Base-by-base conservation (phyloP, 2,329 filamentous ascomycete species). In the Xylaria sp. region DNA sequence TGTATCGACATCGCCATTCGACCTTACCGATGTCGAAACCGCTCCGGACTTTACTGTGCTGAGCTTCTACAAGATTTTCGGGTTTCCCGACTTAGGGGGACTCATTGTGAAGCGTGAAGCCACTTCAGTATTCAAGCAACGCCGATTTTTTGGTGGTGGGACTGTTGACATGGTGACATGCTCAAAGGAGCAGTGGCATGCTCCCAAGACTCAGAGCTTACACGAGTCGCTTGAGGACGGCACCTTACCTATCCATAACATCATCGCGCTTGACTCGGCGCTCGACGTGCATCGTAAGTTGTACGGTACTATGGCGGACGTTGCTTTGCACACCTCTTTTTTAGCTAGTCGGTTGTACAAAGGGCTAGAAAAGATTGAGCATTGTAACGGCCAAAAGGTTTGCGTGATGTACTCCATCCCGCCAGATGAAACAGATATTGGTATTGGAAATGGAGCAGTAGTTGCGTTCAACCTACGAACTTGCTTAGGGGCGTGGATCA, bases 51-150 rank as follows among this genome's bases (percentile, higher is more conserved):
- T 98, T 68, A 89, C 87, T 0, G 90, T 92, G 0, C 72, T 98
- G 43, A 97, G 94, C 75, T 88, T 98, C 67, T 96, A 97, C 79
- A 99, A 98, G 76, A 94, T 97, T n/a, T 98, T 98, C 75, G 94
- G 95, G 1, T 97, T 97, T 67, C 94, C 94, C 0, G 92, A 98
- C 73, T 81, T 98, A 1, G 94, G 94, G 1, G 93, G 89, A 1
- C 78, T 99, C 61, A 87, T 98, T 31, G 87, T 98, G 12, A 87
- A 90, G 43, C 93, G 92, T 69, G 82, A 86, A 33, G 86, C 91
- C 12, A 87, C 85, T 6, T 75, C 83, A 40, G 73, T 89, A 2
- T 88, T 97, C 49, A 79, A 84, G 33, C 80, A 82, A 43, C 86
- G 92, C 63, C 88, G 81, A 65, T 99, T 96, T 71, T 99, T 99